A percentile compares a stretch with the other conserved stretches of the same genome.
Conservation (phyloP, 768 basidiomycete genomes). For the Agrocybe pediades region DNA sequence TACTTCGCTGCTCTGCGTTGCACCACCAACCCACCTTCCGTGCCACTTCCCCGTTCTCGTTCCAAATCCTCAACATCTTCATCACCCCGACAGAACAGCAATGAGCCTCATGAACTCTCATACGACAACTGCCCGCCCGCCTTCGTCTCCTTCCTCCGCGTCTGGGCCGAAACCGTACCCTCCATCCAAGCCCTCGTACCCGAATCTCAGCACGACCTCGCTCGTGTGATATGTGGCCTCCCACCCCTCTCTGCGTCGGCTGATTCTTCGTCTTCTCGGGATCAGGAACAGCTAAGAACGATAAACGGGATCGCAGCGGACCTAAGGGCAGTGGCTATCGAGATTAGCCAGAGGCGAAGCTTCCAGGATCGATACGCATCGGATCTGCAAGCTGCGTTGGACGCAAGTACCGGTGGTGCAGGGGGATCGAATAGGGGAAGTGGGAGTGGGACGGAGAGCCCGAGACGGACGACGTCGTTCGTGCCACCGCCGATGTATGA, state of each 20-base stretch:
- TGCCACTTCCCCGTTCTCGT: conserved; percentile 68
- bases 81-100: conserved; percentile 3
- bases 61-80: conserved; percentile 36
- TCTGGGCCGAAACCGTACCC: conserved; percentile 73
- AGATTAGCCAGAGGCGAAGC: conserved; percentile 80
- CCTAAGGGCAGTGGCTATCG: conserved; percentile 82
- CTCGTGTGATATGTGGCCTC: conserved; percentile 74
- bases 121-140: conserved; percentile 66
- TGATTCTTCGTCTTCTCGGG: neutral
- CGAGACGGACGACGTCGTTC: conserved; percentile 39
- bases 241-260: conserved; percentile 33
- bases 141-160: conserved; percentile 68
- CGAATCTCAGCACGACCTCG: conserved; percentile 79
- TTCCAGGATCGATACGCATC: conserved; percentile 80
- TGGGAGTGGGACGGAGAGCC: conserved; percentile 24
- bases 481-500: conserved; percentile 23
- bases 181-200: conserved; percentile 62
- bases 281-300: conserved; percentile 37
- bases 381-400: conserved; percentile 80
- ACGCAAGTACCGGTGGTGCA: too few species aligned
- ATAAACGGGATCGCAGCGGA: conserved; percentile 74
- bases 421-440: too few species aligned
- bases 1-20: conserved; percentile 84
- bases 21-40: conserved; percentile 76
- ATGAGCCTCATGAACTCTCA: conserved; percentile 58